phyloP scores from a whole-genome alignment of 768 basidiomycete species.

The Leccinum pellstonianum region DNA sequence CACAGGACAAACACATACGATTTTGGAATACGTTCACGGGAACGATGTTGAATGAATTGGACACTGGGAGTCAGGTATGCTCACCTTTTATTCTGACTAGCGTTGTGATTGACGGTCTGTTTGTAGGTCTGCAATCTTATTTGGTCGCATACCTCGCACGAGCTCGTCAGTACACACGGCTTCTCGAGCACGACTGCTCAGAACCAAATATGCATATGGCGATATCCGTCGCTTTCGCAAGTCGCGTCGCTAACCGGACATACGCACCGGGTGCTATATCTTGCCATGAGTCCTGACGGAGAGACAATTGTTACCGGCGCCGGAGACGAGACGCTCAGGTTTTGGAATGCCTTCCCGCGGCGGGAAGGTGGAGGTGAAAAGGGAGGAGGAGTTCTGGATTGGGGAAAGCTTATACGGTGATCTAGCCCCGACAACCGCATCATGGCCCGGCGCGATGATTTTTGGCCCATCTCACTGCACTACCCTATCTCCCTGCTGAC shows the following conservation, averaged over 20 bases:
- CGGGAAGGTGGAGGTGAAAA: constrained; percentile 44
- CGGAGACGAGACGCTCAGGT: constrained; percentile 93
- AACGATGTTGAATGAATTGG: constrained; percentile 78
- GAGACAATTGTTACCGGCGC: constrained; percentile 98
- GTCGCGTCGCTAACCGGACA: constrained; percentile 95
- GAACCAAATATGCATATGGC: constrained; percentile 96
- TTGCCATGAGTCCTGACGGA: constrained; percentile 97
- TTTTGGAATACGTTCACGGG: constrained; percentile 96
- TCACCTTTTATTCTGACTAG: neutral
- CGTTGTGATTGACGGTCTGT: constrained; percentile 9
- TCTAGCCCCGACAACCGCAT: neutral
- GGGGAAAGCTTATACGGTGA: constrained; percentile 52
- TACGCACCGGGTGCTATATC: constrained; percentile 90
- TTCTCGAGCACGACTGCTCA: constrained; percentile 92
- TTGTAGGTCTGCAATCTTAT: constrained; percentile 94
- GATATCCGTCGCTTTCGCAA: constrained; percentile 90
- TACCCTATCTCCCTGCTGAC: constrained; percentile 7
- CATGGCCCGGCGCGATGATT: neutral
- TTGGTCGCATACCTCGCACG: constrained; percentile 94
- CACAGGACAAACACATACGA: constrained; percentile 97
- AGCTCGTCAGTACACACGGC: constrained; percentile 96
- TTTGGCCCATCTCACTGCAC: constrained; percentile 1
- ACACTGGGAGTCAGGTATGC: constrained; percentile 91
- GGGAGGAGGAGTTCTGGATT: constrained; percentile 44
- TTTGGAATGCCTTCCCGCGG: constrained; percentile 98